Conservation (phyloP, 1,284 basidiomycete species). For the Leccinum pallidistipes region DNA sequence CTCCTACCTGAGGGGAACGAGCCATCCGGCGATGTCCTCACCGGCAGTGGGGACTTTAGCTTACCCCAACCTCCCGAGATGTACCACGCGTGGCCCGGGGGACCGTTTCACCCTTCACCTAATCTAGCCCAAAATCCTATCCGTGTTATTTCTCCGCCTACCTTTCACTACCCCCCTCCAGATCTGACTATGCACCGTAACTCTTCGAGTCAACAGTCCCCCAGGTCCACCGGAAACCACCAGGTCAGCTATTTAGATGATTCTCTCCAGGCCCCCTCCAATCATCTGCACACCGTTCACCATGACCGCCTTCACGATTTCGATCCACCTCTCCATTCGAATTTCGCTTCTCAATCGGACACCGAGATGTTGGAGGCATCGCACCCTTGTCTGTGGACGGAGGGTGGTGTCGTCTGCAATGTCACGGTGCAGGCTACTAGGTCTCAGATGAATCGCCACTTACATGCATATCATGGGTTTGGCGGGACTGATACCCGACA, state of each 20-base stretch:
- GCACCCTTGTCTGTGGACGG: constrained; percentile 26
- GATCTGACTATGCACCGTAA: neutral
- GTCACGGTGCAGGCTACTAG: constrained; percentile 26
- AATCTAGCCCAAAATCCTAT: neutral
- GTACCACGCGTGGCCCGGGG: constrained; percentile 5
- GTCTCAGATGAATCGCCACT: constrained; percentile 28
- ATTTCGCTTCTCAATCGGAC: constrained; percentile 1
- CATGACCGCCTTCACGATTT: neutral
- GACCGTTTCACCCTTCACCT: neutral
- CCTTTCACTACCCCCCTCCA: neutral
- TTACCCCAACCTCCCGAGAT: constrained; percentile 2
- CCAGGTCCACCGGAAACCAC: neutral
- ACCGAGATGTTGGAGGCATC: constrained; percentile 3
- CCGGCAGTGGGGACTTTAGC: neutral
- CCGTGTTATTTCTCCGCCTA: neutral
- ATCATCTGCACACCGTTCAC: neutral
- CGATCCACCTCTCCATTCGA: neutral
- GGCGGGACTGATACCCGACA: constrained; percentile 25
- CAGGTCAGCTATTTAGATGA: constrained; percentile 8
- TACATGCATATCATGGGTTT: constrained; percentile 26
- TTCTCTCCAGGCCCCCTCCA: neutral
- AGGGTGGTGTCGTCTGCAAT: constrained; percentile 15
- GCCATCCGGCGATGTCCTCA: neutral
- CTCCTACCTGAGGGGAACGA: neutral
- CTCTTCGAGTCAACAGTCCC: constrained; percentile 1